A percentile compares a stretch with the other conserved stretches of the same genome.
phyloP scores from a whole-genome alignment of 2,329 filamentous ascomycete genomes.

The Arthroderma uncinatum region DNA sequence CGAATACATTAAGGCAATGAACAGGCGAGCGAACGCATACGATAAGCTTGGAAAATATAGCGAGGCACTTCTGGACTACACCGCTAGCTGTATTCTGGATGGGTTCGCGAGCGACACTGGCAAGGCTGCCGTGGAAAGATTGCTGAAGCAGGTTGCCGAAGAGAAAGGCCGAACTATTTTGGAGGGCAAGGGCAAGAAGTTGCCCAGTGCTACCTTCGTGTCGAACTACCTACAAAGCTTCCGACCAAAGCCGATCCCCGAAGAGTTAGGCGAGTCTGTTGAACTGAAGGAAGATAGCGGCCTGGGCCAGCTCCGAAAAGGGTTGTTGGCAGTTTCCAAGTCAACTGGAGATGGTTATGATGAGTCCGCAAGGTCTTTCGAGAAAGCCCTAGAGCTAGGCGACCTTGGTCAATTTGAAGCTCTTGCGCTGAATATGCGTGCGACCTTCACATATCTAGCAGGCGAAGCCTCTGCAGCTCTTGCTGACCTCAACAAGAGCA shows the following conservation, averaged over 20 bases:
- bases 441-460: conserved; percentile 85
- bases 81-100: conserved; percentile 97
- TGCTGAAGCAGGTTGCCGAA: conserved; percentile 95
- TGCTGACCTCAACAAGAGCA: conserved; percentile 78
- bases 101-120: conserved; percentile 86
- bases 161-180: conserved; percentile 86
- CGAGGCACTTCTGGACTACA: conserved; percentile 93
- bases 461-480: conserved; percentile 79
- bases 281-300: conserved; percentile 68
- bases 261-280: conserved; percentile 68
- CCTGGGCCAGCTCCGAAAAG: conserved; percentile 74
- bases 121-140: conserved; percentile 77
- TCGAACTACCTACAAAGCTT: conserved; percentile 99
- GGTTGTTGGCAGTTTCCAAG: conserved; percentile 66
- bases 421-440: conserved; percentile 89
- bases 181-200: conserved; percentile 64
- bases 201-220: conserved; percentile 92
- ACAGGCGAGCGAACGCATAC: conserved; percentile 91
- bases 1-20: conserved; percentile 95
- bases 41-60: conserved; percentile 85
- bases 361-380: conserved; percentile 74
- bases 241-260: conserved; percentile 67
- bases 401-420: conserved; percentile 75
- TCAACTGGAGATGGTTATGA: conserved; percentile 88
- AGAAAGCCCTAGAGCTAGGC: conserved; percentile 72